Evolutionary conservation across 352 stramenopile species (phyloP), one percentile per base, ranked within the genome.

Genomic region (Phytophthora tubulina): DNA sequence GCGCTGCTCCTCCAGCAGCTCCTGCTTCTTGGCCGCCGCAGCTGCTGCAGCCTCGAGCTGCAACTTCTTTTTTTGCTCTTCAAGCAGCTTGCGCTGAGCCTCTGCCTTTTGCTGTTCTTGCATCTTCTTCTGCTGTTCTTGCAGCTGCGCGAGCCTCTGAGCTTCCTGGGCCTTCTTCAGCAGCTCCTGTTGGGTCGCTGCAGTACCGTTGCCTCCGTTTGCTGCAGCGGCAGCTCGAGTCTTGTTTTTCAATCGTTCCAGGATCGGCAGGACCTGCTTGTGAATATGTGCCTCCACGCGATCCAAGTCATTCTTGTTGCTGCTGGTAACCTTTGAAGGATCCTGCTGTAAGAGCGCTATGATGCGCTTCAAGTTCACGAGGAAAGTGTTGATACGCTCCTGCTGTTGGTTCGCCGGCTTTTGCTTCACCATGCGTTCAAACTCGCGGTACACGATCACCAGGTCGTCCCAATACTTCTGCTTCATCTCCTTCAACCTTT

Each of bases 381-480:
- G 68, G 70, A 95, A 93, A 0, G 85, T 91, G 54, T 92, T 93
- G 50, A 94, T 93, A 0, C 88, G 88, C 56, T 94, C 86, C 44
- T 93, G 85, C 56, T 95, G 86, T 62, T 92, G 85, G 14, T 89
- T 91, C 9, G 82, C 80, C 0, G 84, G 85, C 46, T 94, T 94
- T 64, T 95, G 85, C 67, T 92, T 90, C 32, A 93, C 88, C 88
- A 95, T 93, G 32, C 86, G 81, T 53, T 93, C 86, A 56, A 95
- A 94, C 58, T 95, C 88, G n/a, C 82, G 81, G 59, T 93, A 93
- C 17, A 95, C 88, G 50, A 94, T 85, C 50, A 95, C 81, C 10
- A 95, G 56, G 53, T 94, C 86, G 31, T 95, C 84, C 86, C 86
- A 95, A 51, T 95, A 94, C 63, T 95, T 95, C 21, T 72, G 67